Base-by-base conservation (phyloP, 179 eudicot species). In the Camellia oleifera region DNA sequence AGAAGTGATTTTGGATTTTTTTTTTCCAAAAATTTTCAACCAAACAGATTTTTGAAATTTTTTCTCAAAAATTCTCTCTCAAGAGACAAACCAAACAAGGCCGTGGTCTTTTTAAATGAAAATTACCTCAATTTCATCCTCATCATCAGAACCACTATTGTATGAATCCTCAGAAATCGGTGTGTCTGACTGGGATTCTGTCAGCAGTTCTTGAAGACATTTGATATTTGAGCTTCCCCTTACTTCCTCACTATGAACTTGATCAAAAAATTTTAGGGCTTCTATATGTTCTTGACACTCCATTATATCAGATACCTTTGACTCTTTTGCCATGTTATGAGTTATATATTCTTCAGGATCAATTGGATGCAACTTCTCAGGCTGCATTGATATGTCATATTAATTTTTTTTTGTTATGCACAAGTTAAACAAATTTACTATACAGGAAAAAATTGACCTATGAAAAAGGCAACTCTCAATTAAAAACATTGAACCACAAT, bases 171-270 rank as follows among this genome's bases (percentile, higher is more conserved):
- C 56, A 10, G 83, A 85, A 63, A 77, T 40, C 58, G 88, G 78
- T 60, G 81, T 46, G 26, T 87, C 88, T 54, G 91, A 88, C 53
- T 83, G 81, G 53, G 81, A 78, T 80, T 89, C 90, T 58, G 56
- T 63, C 58, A 89, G 78, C 58, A 86, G 71, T 75, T 88, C 92
- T 80, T 82, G 87, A 18, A 86, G 87, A 45, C 86, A 48, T 74
- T 67, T 83, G 73, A 65, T 70, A 62, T 70, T 79, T 72, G 84
- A 72, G 70, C 60, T 86, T 79, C 48, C 69, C 40, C 32, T 46
- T 4, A 18, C 67, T 56, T 78, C 70, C 69, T 63, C 61, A 18
- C 23, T 3, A 65, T 44, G 9, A 54, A 63, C 50, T 62, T 74
- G 75, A 54, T 75, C 76, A 68, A 74, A 77, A 67, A 70, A 23